phyloP scores from a whole-genome alignment of 495 filamentous ascomycete genomes.

The Xylaria curta region DNA sequence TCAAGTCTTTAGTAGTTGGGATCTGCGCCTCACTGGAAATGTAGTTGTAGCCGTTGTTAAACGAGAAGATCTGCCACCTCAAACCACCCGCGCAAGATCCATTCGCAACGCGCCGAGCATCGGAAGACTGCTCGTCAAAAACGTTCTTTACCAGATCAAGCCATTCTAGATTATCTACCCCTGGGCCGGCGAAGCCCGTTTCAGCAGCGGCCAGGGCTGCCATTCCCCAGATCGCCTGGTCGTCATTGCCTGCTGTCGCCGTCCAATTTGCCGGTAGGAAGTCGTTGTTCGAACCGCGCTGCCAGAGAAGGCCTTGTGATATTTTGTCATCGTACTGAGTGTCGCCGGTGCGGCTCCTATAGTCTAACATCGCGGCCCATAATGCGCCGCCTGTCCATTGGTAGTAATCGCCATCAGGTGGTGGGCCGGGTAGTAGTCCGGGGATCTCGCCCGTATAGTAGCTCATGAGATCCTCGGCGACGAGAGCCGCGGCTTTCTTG shows the following conservation, averaged over 20 bases:
- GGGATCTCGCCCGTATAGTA: constrained; percentile 62
- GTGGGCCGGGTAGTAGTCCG: constrained; percentile 53
- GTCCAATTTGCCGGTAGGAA: constrained; percentile 74
- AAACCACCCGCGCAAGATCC: constrained; percentile 69
- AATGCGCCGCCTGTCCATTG: constrained; percentile 68
- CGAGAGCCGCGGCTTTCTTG: constrained; percentile 58
- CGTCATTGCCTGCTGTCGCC: constrained; percentile 73
- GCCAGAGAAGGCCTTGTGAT: constrained; percentile 62
- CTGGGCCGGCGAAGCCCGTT: constrained; percentile 63
- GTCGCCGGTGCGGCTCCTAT: constrained; percentile 74
- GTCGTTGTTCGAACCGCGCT: constrained; percentile 62
- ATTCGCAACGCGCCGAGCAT: constrained; percentile 65
- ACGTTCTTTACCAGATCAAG: constrained; percentile 72
- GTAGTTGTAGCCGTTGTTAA: constrained; percentile 77
- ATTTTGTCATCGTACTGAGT: constrained; percentile 66
- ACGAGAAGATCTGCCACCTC: constrained; percentile 76
- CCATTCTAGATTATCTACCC: constrained; percentile 61
- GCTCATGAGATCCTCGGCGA: constrained; percentile 63
- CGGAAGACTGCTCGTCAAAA: constrained; percentile 64
- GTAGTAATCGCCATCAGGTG: constrained; percentile 37
- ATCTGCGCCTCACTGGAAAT: constrained; percentile 62
- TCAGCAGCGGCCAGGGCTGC: constrained; percentile 72
- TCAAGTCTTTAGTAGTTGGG: background rate
- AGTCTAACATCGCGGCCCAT: constrained; percentile 72
- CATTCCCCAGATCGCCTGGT: constrained; percentile 75